phyloP scores from a whole-genome alignment of 1,139 yeast species.

The Saccharomycopsis hybrid region DNA sequence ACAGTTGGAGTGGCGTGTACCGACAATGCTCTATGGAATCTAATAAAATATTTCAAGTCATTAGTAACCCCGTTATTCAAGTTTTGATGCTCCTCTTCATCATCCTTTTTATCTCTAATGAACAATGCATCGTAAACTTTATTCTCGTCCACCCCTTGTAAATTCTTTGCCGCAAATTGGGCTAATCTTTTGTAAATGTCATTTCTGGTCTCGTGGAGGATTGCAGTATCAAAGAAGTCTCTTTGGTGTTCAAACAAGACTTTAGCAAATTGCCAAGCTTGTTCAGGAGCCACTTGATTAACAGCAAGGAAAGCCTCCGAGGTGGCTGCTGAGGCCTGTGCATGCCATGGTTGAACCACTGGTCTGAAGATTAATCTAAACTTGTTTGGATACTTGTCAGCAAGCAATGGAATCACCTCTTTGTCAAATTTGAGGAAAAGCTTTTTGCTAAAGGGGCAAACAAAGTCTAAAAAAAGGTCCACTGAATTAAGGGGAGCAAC shows the following conservation, averaged over 20 bases:
- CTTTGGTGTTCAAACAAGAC: slow-evolving; percentile 47
- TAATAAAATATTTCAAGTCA: slow-evolving; percentile 69
- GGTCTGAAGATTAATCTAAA: slow-evolving; percentile 57
- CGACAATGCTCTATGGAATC: slow-evolving; percentile 69
- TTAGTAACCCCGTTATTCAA: slow-evolving; percentile 51
- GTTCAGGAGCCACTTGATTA: slow-evolving; percentile 49
- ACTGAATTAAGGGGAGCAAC: slow-evolving; percentile 29
- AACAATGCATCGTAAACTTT: slow-evolving; percentile 32
- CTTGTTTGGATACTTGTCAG: slow-evolving; percentile 40
- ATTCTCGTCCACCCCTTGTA: slow-evolving; percentile 31
- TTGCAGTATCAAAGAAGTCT: slow-evolving; percentile 57
- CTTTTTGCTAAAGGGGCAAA: slow-evolving; percentile 70
- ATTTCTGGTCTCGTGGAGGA: slow-evolving; percentile 43
- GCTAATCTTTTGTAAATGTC: slow-evolving; percentile 52
- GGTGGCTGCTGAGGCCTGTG: slow-evolving; percentile 50
- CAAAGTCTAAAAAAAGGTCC: slow-evolving; percentile 68
- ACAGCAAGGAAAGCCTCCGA: slow-evolving; percentile 73
- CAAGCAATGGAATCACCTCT: slow-evolving; percentile 48
- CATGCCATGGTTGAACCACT: slow-evolving; percentile 85
- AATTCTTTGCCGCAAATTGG: slow-evolving; percentile 39
- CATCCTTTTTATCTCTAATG: slow-evolving; percentile 28
- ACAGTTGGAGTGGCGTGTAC: slow-evolving; percentile 86
- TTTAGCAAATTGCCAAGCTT: slow-evolving; percentile 59
- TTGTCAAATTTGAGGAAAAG: slow-evolving; percentile 49
- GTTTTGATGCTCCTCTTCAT: slow-evolving; percentile 36